These are phyloP conservation scores for Quercus tomentella DNA, from an alignment of 331 rosid species.

Conservation along the genomic window DNA sequence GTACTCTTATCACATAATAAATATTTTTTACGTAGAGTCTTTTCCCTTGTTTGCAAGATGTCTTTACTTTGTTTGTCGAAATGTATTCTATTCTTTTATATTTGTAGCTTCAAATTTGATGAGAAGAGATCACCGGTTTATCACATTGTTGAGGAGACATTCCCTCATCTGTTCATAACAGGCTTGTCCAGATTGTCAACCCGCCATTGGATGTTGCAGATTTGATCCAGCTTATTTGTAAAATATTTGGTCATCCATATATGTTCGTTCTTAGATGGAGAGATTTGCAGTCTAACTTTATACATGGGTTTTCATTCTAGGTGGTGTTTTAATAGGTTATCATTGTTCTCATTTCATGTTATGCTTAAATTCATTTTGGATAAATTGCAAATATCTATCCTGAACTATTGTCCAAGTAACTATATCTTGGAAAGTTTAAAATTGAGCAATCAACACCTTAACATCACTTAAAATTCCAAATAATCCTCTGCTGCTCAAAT, in stretches of 20 bases:
- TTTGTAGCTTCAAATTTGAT: slow-evolving; percentile 79
- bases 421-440: too few relatives aligned
- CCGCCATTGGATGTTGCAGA: slow-evolving; percentile 73
- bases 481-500: too few relatives aligned
- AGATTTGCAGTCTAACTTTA: neutral
- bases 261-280: slow-evolving; percentile 42
- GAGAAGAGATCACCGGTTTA: slow-evolving; percentile 70
- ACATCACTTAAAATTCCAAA: too few relatives aligned
- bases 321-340: neutral
- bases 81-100: neutral
- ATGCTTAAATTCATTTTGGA: neutral
- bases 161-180: slow-evolving; percentile 66
- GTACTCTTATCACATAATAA: neutral
- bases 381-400: too few relatives aligned
- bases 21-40: neutral
- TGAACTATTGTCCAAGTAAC: too few relatives aligned
- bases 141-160: slow-evolving; percentile 70
- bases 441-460: too few relatives aligned
- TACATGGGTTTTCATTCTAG: neutral
- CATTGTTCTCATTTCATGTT: neutral
- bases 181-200: slow-evolving; percentile 57
- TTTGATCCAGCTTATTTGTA: slow-evolving; percentile 84
- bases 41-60: neutral
- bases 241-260: slow-evolving; percentile 96
- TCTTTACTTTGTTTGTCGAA: neutral